Evolutionary conservation across 306 rosid species (phyloP).

Genomic region (Gastrolobium bilobum): DNA sequence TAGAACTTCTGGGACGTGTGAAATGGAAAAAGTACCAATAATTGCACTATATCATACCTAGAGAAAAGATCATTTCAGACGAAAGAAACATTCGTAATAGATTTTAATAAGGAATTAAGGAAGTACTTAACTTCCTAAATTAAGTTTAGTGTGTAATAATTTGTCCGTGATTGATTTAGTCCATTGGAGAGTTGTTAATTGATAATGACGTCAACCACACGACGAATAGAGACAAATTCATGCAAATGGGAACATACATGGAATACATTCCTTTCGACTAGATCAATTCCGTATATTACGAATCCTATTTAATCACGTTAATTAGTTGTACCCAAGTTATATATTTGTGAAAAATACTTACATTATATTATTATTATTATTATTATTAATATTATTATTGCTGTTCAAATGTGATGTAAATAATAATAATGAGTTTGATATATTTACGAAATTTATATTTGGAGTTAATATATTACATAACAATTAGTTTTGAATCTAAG

Average conservation of each 20-base stretch:
- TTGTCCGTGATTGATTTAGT: not conserved
- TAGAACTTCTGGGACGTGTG: not conserved
- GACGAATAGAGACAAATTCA: not conserved
- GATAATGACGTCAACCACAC: not conserved
- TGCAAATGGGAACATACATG: not conserved
- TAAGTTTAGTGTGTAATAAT: not conserved
- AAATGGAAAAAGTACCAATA: too few relatives aligned
- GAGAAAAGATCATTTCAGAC: not conserved
- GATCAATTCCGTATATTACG: too few relatives aligned
- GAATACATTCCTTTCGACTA: not conserved
- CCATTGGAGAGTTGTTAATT: not conserved
- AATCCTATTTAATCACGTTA: too few relatives aligned
- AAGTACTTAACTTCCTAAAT: not conserved
- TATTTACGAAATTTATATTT: too few relatives aligned
- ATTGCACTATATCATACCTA: not conserved
- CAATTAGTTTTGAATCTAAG: too few relatives aligned
- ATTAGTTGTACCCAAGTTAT: too few relatives aligned
- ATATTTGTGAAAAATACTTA: too few relatives aligned
- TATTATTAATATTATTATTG: too few relatives aligned
- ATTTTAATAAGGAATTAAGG: not conserved
- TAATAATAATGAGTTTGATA: too few relatives aligned
- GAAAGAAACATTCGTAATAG: not conserved
- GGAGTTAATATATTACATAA: too few relatives aligned
- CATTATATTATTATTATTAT: too few relatives aligned
- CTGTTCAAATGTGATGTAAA: too few relatives aligned